Conservation (phyloP, 768 basidiomycete species). For the Russula abietina region DNA sequence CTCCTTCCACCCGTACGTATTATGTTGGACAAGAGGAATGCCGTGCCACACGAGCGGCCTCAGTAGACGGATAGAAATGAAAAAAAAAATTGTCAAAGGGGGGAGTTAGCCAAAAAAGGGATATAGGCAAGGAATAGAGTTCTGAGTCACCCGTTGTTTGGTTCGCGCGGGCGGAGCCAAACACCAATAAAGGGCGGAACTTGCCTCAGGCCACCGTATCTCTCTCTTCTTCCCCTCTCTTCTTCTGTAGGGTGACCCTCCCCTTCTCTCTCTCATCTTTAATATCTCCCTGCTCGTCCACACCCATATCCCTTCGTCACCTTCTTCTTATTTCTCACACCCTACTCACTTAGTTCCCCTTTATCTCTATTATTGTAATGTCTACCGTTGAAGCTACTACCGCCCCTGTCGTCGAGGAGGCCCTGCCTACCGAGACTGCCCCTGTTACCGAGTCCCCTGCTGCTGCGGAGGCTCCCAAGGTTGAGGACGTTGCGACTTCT, state of each 20-base stretch:
- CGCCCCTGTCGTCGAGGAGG: slow-evolving; percentile 45
- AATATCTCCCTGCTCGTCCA: slow-evolving; percentile 34
- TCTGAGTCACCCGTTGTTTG: slow-evolving; percentile 35
- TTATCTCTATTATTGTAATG: slow-evolving; percentile 52
- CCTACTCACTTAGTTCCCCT: not conserved
- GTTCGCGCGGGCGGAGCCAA: slow-evolving; percentile 28
- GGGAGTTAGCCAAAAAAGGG: slow-evolving; percentile 6
- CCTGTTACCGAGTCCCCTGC: slow-evolving; percentile 30
- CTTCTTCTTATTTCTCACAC: not conserved
- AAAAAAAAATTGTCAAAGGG: not conserved
- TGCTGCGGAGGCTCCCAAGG: slow-evolving; percentile 38
- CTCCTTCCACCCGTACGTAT: not conserved
- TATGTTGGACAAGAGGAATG: not conserved
- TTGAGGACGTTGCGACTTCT: slow-evolving; percentile 36
- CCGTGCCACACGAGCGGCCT: not conserved
- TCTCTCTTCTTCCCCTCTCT: slow-evolving; percentile 32
- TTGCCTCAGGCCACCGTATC: slow-evolving; percentile 15
- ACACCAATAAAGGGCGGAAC: slow-evolving; percentile 35
- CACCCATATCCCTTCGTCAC: not conserved
- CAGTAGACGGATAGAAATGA: not conserved
- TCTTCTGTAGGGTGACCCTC: slow-evolving; percentile 30
- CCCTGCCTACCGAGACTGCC: slow-evolving; percentile 41
- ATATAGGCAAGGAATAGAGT: slow-evolving; percentile 27
- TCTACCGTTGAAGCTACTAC: slow-evolving; percentile 59
- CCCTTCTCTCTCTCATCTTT: slow-evolving; percentile 57